These are phyloP conservation scores for Vigna nakashimae DNA, from an alignment of 306 rosid species.

Conservation along the genomic window DNA sequence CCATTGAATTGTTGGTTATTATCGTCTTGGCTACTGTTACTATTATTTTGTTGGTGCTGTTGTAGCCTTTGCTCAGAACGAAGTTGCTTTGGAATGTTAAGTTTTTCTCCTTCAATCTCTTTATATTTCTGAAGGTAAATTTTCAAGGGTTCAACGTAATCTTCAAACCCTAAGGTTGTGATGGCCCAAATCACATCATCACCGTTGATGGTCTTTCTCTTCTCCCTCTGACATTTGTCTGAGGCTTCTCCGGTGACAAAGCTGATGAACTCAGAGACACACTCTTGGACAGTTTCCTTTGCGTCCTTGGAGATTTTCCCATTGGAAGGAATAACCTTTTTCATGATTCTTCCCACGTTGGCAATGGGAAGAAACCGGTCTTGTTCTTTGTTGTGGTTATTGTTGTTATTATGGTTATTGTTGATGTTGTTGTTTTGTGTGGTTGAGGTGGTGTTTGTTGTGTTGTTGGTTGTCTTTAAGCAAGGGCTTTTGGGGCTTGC, in stretches of 20 bases:
- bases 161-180: constrained; percentile 73
- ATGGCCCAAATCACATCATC: constrained; percentile 85
- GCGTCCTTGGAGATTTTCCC: constrained; percentile 87
- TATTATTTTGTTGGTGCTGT: constrained; percentile 40
- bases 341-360: constrained; percentile 83
- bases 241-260: constrained; percentile 80
- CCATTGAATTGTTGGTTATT: constrained; percentile 42
- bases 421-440: neutral
- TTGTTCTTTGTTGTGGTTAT: constrained; percentile 58
- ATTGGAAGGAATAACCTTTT: constrained; percentile 66
- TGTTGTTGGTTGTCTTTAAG: constrained; percentile 38
- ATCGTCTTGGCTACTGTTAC: constrained; percentile 34
- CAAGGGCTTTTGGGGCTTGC: constrained; percentile 43
- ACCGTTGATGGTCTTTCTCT: constrained; percentile 74
- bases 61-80: constrained; percentile 46
- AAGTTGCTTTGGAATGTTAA: constrained; percentile 65
- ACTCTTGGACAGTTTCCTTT: constrained; percentile 78
- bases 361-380: constrained; percentile 83
- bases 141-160: constrained; percentile 67
- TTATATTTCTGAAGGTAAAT: constrained; percentile 69
- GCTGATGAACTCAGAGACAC: constrained; percentile 82
- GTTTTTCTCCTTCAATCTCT: constrained; percentile 75
- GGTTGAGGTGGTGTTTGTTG: neutral
- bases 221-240: constrained; percentile 78
- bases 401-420: neutral